Base-by-base conservation (phyloP, 371 early-diverging fungal genomes). In the Cokeromyces recurvatus region DNA sequence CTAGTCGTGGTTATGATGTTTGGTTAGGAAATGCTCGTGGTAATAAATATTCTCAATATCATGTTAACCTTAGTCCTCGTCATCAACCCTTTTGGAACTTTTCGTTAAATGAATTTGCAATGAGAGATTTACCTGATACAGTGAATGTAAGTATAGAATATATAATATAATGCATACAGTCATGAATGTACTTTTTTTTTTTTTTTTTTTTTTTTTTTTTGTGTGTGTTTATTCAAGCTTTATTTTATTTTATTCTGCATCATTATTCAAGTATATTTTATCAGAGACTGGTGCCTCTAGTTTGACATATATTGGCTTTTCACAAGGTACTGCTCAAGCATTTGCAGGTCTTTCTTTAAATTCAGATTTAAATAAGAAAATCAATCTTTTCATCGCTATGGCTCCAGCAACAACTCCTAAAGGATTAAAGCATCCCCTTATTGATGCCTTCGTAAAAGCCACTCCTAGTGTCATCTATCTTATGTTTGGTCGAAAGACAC, bases 21-120 rank as follows among this genome's bases (percentile, higher is more conserved):
- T 97, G 98, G 98, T 57, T 97, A 14, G 97, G 94, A 21, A 96
- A 97, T 59, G 84, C 89, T n/a, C 78, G 98, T 10, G 97, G 96
- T 21, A 95, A 95, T 78, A 97, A 97, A 68, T 96, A 96, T 59
- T 85, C 87, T 27, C 89, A 87, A 53, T 91, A 91, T 53, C 95
- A 97, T 64, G 53, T 77, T 24, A 68, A 66, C 27, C 66, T 77
- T 16, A 85, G 77, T 32, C 84, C 91, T 0, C 63, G 67, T 29
- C 77, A 88, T 42, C 78, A 80, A 37, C 70, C 71, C 23, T 96
- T 92, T 60, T 97, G 98, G 98, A 84, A 95, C 62, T 97, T 92
- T 65, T 88, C 90, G 0, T 74, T 97, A 47, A 96, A 97, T 59
- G 91, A 95, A 53, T 82, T 90, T 45, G 94, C 92, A 9, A 65